Evolutionary conservation across 768 basidiomycete species (phyloP).

Genomic region (Agaricus blazei): DNA sequence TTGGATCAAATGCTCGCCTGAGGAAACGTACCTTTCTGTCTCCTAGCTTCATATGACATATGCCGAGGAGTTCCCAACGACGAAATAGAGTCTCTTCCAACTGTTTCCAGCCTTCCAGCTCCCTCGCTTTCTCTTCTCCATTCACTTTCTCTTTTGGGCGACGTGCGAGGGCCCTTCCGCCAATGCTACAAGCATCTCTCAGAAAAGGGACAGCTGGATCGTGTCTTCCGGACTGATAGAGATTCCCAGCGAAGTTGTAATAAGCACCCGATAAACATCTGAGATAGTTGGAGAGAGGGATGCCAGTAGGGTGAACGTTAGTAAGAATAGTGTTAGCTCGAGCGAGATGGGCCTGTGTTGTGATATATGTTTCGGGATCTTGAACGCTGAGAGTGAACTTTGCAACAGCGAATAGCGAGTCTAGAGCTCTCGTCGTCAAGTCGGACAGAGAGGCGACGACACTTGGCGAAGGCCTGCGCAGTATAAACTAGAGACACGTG

Average conservation of each 20-base stretch:
- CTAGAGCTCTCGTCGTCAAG: constrained; percentile 39
- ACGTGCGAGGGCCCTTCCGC: constrained; percentile 38
- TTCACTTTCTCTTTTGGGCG: constrained; percentile 20
- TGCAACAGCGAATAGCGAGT: constrained; percentile 52
- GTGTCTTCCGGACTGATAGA: constrained; percentile 61
- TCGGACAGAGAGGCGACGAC: constrained; percentile 16
- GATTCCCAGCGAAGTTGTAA: constrained; percentile 60
- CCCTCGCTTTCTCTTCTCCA: constrained; percentile 9
- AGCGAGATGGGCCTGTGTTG: constrained; percentile 42
- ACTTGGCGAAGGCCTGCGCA: neutral
- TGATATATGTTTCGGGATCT: constrained; percentile 41
- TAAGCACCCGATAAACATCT: constrained; percentile 71
- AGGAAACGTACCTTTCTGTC: constrained; percentile 58
- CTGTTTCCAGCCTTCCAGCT: constrained; percentile 44
- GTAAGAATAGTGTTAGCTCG: constrained; percentile 34
- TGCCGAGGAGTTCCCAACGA: constrained; percentile 78
- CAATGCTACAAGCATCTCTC: constrained; percentile 53
- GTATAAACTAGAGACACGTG: neutral
- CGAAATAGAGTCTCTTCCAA: constrained; percentile 62
- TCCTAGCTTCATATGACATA: constrained; percentile 72
- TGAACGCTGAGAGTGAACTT: constrained; percentile 33
- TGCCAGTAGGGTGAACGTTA: constrained; percentile 11
- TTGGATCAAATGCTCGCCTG: neutral
- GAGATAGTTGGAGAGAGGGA: constrained; percentile 46
- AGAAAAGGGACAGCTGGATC: constrained; percentile 68